Conservation (phyloP, 352 stramenopile genomes). For the Phytophthora niederhauseri region DNA sequence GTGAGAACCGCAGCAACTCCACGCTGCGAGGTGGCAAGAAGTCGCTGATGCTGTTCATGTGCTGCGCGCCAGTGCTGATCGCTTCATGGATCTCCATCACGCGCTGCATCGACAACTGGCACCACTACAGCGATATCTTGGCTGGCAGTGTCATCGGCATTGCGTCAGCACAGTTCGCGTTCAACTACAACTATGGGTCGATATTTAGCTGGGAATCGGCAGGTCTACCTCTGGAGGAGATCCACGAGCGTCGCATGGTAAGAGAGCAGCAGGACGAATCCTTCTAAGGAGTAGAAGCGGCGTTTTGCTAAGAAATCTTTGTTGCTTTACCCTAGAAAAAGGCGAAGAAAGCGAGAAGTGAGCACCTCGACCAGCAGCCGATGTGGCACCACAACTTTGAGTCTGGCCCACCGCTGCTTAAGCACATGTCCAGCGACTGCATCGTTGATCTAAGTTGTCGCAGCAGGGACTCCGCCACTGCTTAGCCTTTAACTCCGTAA, state of each 20-base stretch:
- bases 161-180: slow-evolving; percentile 49
- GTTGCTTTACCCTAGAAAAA: slow-evolving; percentile 16
- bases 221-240: slow-evolving; percentile 61
- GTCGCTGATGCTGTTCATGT: slow-evolving; percentile 71
- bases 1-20: slow-evolving; percentile 57
- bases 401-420: slow-evolving; percentile 38
- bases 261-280: slow-evolving; percentile 19
- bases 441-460: slow-evolving; percentile 35
- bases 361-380: slow-evolving; percentile 31
- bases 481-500: neutral
- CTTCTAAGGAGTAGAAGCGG: slow-evolving; percentile 8
- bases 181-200: slow-evolving; percentile 76
- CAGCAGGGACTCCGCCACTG: slow-evolving; percentile 14
- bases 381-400: slow-evolving; percentile 55
- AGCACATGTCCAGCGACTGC: slow-evolving; percentile 39
- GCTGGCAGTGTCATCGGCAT: slow-evolving; percentile 67
- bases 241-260: slow-evolving; percentile 55
- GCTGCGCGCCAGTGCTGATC: slow-evolving; percentile 61
- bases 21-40: slow-evolving; percentile 59
- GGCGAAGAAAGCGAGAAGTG: slow-evolving; percentile 20
- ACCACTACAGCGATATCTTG: slow-evolving; percentile 82
- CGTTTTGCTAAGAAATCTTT: slow-evolving; percentile 20
- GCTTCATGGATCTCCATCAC: slow-evolving; percentile 77
- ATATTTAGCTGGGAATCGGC: slow-evolving; percentile 66
- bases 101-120: slow-evolving; percentile 86